A percentile compares a stretch with the other conserved stretches of the same genome.
phyloP scores from a whole-genome alignment of 768 basidiomycete genomes.

The Rubroboletus satanas region DNA sequence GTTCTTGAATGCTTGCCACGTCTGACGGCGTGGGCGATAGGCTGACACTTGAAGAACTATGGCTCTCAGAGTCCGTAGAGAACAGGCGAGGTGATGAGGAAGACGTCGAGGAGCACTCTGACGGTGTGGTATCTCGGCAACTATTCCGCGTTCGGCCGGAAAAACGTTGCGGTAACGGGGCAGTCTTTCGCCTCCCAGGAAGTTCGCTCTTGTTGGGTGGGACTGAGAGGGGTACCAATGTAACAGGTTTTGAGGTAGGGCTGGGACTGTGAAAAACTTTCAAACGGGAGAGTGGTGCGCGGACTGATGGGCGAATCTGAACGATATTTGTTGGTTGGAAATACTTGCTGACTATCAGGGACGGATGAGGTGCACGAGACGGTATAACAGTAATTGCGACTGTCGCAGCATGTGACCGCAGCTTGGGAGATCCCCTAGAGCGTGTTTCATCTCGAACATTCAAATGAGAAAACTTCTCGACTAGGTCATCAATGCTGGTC shows the following conservation, averaged over 20 bases:
- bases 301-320: background rate
- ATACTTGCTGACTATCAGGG: background rate
- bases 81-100: constrained; percentile 1
- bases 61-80: background rate
- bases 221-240: constrained; percentile 3
- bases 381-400: constrained; percentile 16
- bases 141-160: background rate
- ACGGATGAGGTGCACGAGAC: constrained; percentile 17
- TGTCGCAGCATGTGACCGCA: constrained; percentile 11
- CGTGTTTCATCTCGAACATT: constrained; percentile 12
- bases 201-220: background rate
- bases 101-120: constrained; percentile 7
- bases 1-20: background rate
- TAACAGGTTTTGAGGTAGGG: background rate
- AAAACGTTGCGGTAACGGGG: constrained; percentile 7
- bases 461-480: constrained; percentile 13
- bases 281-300: background rate
- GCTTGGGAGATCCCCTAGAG: background rate
- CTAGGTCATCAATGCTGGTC: constrained; percentile 2
- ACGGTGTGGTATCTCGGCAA: constrained; percentile 1
- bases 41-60: background rate
- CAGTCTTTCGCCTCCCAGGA: background rate
- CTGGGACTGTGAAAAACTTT: constrained; percentile 2
- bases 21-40: constrained; percentile 1
- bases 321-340: background rate